Evolutionary conservation across 2,329 filamentous ascomycete genomes (phyloP).

Genomic region (Pseudocercospora musae): DNA sequence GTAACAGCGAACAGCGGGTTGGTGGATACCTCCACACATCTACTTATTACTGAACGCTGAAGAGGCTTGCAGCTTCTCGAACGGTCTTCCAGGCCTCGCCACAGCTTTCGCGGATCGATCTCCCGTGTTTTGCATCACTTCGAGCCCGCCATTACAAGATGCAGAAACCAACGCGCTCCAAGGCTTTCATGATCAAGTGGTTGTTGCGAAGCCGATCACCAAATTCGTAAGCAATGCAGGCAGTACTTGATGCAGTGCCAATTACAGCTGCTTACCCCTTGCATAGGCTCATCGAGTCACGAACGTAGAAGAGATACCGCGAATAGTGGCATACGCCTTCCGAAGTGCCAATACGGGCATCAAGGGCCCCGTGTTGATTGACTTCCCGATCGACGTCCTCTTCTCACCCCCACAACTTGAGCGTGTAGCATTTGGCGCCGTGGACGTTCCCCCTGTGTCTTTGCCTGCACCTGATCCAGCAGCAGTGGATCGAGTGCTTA

Average conservation of each 20-base stretch:
- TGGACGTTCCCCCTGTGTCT: constrained; percentile 36
- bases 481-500: constrained; percentile 36
- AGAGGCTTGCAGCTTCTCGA: constrained; percentile 39
- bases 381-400: constrained; percentile 42
- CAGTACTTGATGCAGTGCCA: too few relatives aligned
- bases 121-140: constrained; percentile 47
- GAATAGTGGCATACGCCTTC: constrained; percentile 44
- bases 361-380: constrained; percentile 41
- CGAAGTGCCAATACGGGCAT: constrained; percentile 35
- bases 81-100: constrained; percentile 46
- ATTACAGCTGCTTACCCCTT: background rate
- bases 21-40: background rate
- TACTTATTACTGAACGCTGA: background rate
- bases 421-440: constrained; percentile 42
- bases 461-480: constrained; percentile 38
- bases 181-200: constrained; percentile 47
- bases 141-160: constrained; percentile 44
- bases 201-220: constrained; percentile 43
- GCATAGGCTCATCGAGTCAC: constrained; percentile 41
- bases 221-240: constrained; percentile 42
- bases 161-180: constrained; percentile 48
- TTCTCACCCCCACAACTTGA: constrained; percentile 42
- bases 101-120: constrained; percentile 47
- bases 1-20: constrained; percentile 50
- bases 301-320: constrained; percentile 44